Evolutionary conservation across 2,329 filamentous ascomycete species (phyloP), one percentile per base, ranked within the genome.

Genomic region (Arthroderma uncinatum): DNA sequence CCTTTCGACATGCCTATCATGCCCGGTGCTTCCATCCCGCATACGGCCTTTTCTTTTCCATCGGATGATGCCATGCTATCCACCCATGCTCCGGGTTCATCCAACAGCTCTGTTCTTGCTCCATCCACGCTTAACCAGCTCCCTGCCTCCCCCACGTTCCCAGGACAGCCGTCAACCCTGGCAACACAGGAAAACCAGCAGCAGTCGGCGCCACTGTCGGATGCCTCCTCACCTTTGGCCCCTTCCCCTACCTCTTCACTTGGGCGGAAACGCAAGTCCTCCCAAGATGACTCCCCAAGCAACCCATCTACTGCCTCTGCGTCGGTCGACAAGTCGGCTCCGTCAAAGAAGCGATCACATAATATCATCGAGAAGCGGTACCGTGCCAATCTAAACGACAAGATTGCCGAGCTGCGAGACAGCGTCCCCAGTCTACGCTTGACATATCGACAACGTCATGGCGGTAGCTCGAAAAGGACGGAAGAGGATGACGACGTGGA

Each of bases 321-420:
- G 4, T 62, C 64, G 1, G 64, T 65, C 39, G 37, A 59, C 30
- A 73, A 85, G 10, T 77, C 82, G 79, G 63, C 80, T 76, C 64
- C 83, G 79, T 65, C 76, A 67, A 96, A 95, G 78, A 96, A 96
- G 79, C 94, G 91, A 33, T 90, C 92, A 1, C 92, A 97, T 73
- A 97, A 96, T 72, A 93, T 97, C 80, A 96, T 97, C 61, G 92
- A 97, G 74, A 97, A 96, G 78, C 79, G 92, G 63, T 97, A 97
- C 71, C 85, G 92, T 65, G 95, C 89, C 56, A 97, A 97, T 67
- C 79, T 97, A 58, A 97, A 97, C 68, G 92, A 96, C 69, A 97
- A 97, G 76, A 97, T 97, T 65, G 87, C 90, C 48, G 90, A 91
- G 58, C 76, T 97, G 60, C 81, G 91, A 64, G 90, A 96, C 70